A percentile compares a stretch with the other conserved stretches of the same genome.
Evolutionary conservation across 345 rosid genomes (phyloP).

Genomic region (Eucalyptus albens): DNA sequence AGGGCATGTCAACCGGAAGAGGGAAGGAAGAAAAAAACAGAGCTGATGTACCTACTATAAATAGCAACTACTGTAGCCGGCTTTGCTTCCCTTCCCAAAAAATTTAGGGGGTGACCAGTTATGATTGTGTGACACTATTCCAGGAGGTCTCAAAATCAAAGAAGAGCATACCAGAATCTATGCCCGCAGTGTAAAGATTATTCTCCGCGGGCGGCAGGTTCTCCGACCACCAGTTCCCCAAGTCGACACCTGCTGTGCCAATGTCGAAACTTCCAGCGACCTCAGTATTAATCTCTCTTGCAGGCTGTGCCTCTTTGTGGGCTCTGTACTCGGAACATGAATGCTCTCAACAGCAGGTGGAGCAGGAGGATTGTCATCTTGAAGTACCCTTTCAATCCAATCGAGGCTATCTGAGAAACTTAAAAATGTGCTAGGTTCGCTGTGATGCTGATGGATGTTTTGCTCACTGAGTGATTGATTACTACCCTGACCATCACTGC

Average conservation of each 20-base stretch:
- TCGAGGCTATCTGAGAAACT: not conserved
- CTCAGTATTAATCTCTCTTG: not conserved
- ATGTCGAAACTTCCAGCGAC: not conserved
- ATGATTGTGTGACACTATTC: constrained; percentile 11
- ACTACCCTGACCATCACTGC: not conserved
- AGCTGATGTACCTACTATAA: not conserved
- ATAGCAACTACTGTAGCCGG: not conserved
- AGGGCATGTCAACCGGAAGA: not conserved
- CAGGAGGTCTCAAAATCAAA: constrained; percentile 29
- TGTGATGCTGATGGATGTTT: not conserved
- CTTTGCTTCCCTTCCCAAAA: not conserved
- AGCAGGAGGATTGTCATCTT: not conserved
- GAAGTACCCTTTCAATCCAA: not conserved
- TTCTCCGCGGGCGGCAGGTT: not conserved
- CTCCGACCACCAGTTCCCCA: constrained; percentile 10
- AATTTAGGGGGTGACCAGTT: not conserved
- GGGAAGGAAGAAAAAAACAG: not conserved
- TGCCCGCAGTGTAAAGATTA: not conserved
- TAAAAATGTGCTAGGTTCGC: not conserved
- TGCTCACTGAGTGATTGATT: not conserved
- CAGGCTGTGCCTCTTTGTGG: not conserved
- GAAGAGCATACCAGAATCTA: constrained; percentile 20
- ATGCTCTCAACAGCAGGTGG: not conserved
- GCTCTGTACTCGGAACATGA: not conserved
- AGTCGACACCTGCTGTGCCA: not conserved